Percentiles rank a stretch among this genome's conserved stretches.
Evolutionary conservation across 192 early-diverging fungal genomes (phyloP).

Genomic region (Backusella luteola): DNA sequence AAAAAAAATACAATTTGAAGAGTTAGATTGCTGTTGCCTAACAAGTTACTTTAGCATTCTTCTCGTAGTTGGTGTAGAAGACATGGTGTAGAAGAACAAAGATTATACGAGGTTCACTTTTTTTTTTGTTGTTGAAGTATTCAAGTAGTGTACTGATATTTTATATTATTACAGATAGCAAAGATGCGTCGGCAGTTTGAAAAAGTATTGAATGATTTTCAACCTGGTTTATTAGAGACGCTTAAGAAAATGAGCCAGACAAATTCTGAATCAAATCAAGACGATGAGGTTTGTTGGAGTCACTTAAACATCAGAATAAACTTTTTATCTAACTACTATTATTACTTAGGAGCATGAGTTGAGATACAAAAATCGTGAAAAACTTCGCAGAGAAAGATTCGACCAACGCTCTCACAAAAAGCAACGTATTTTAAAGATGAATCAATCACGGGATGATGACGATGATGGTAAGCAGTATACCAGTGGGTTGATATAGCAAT

Average conservation of each 20-base stretch:
- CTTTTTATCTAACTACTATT: background rate
- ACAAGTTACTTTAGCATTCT: constrained; percentile 36
- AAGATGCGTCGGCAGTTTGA: constrained; percentile 68
- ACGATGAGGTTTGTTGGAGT: background rate
- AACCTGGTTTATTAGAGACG: constrained; percentile 23
- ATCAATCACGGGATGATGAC: background rate
- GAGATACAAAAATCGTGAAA: background rate
- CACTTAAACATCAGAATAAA: background rate
- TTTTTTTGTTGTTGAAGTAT: background rate
- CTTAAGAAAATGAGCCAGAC: background rate
- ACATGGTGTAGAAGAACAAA: constrained; percentile 68
- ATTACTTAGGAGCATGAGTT: constrained; percentile 2
- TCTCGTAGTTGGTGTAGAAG: constrained; percentile 59
- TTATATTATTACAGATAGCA: constrained; percentile 40
- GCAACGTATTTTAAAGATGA: constrained; percentile 15
- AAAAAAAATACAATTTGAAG: background rate
- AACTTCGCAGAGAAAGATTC: constrained; percentile 18
- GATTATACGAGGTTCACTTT: constrained; percentile 56
- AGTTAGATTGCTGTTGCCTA: background rate
- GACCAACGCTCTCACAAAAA: constrained; percentile 21
- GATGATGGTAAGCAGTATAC: background rate
- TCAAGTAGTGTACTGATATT: background rate
- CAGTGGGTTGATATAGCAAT: background rate
- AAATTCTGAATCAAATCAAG: background rate
- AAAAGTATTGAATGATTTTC: constrained; percentile 51